Percentiles rank a stretch among this genome's conserved stretches.
phyloP scores from a whole-genome alignment of 2,329 filamentous ascomycete species.

The Talaromyces funiculosus region DNA sequence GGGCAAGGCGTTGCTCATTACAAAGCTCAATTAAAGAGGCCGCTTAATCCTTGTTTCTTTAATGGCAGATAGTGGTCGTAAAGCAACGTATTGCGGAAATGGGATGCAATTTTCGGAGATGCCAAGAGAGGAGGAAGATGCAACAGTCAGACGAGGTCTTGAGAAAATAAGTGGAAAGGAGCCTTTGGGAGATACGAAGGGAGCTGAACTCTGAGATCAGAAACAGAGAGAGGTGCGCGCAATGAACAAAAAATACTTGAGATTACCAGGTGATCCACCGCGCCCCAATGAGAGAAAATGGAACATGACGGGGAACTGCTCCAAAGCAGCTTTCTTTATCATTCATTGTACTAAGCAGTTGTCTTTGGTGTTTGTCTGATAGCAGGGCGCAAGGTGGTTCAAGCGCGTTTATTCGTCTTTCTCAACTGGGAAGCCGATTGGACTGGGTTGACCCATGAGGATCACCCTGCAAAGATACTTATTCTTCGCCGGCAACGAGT shows the following conservation, averaged over 20 bases:
- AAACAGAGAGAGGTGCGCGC: not conserved
- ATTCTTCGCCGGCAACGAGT: not conserved
- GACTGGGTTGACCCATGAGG: not conserved
- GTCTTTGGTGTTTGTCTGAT: not conserved
- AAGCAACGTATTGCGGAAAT: too few species aligned
- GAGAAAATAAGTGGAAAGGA: not conserved
- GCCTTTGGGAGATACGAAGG: not conserved
- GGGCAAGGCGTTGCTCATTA: not conserved
- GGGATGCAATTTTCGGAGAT: not conserved
- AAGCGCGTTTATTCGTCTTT: not conserved
- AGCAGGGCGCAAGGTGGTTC: not conserved
- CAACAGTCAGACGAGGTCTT: not conserved
- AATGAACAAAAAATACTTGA: not conserved
- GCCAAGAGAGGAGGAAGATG: not conserved
- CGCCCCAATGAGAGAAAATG: not conserved
- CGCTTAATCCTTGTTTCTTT: not conserved
- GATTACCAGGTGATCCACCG: not conserved
- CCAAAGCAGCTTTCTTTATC: not conserved
- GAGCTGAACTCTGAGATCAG: too few species aligned
- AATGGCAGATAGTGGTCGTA: not conserved
- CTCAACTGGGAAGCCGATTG: not conserved
- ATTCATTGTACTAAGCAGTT: not conserved
- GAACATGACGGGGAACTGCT: not conserved
- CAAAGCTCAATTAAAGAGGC: not conserved
- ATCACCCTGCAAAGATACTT: not conserved